These are phyloP conservation scores for Nadsonia starkeyi-henricii DNA, from an alignment of 1,139 yeast genomes.

Conservation along the genomic window DNA sequence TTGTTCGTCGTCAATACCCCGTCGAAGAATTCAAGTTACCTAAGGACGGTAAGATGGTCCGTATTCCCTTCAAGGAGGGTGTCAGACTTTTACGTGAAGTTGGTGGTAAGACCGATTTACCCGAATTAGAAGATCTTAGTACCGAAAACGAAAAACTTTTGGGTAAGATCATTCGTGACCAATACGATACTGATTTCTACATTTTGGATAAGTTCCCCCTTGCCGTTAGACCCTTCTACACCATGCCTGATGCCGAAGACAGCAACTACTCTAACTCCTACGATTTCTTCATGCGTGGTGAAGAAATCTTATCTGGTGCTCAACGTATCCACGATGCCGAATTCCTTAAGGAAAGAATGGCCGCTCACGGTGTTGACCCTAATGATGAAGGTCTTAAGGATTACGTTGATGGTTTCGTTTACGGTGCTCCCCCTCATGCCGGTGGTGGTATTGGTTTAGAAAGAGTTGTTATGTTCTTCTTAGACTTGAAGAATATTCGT, in stretches of 20 bases:
- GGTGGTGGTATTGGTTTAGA: conserved; percentile 99
- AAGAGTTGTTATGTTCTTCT: conserved; percentile 95
- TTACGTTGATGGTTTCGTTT: conserved; percentile 81
- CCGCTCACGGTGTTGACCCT: conserved; percentile 71
- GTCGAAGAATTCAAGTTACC: conserved; percentile 96
- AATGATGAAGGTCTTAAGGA: conserved; percentile 70
- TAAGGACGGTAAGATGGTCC: conserved; percentile 59
- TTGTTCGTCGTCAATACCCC: conserved; percentile 90
- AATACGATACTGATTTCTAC: conserved; percentile 94
- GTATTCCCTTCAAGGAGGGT: conserved; percentile 82
- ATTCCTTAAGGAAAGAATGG: conserved; percentile 69
- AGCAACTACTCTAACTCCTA: conserved; percentile 76
- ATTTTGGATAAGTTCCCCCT: conserved; percentile 96
- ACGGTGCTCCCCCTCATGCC: conserved; percentile 97
- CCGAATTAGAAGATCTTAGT: conserved; percentile 75
- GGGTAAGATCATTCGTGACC: conserved; percentile 83
- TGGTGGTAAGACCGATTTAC: conserved; percentile 66
- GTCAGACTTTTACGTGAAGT: conserved; percentile 69
- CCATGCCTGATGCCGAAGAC: conserved; percentile 95
- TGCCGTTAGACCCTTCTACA: conserved; percentile 93
- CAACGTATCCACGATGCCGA: conserved; percentile 96
- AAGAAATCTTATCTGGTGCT: conserved; percentile 95
- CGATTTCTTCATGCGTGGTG: conserved; percentile 99
- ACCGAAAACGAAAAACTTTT: conserved; percentile 90
- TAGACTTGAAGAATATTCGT: conserved; percentile 91